These are phyloP conservation scores for Colletotrichum gigasporum DNA, from an alignment of 2,329 filamentous ascomycete genomes.

Conservation along the genomic window DNA sequence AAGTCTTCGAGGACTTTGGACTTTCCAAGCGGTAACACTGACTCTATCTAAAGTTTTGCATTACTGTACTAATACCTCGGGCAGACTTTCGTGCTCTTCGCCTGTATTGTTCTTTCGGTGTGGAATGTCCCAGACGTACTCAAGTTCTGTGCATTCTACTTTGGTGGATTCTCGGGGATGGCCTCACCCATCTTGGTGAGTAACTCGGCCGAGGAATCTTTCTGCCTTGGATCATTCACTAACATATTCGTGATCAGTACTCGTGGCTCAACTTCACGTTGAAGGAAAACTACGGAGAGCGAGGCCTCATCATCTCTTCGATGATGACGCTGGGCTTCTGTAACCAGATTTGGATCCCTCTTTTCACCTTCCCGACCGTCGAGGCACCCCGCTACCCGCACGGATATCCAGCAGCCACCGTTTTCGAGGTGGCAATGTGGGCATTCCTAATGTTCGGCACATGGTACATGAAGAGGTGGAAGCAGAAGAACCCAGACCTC, in stretches of 20 bases:
- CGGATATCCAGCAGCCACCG: conserved; percentile 38
- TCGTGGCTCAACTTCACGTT: conserved; percentile 44
- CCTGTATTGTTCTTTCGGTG: conserved; percentile 38
- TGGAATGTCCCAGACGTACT: conserved; percentile 41
- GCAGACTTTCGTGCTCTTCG: conserved; percentile 37
- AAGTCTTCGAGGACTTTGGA: conserved; percentile 39
- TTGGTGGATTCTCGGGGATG: conserved; percentile 41
- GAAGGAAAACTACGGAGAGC: conserved; percentile 43
- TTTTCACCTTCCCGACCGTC: conserved; percentile 40
- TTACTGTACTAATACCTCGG: neutral
- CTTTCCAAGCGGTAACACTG: conserved; percentile 34
- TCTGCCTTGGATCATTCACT: neutral
- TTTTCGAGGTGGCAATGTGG: conserved; percentile 40
- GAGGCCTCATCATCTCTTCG: conserved; percentile 42
- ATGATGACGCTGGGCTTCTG: conserved; percentile 47
- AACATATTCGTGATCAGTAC: conserved; percentile 30
- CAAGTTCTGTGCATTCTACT: conserved; percentile 43
- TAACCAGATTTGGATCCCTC: conserved; percentile 40
- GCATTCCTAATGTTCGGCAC: conserved; percentile 37
- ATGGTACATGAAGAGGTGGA: conserved; percentile 40
- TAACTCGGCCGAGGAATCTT: neutral
- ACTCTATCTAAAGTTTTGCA: fast-evolving
- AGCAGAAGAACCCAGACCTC: conserved; percentile 33
- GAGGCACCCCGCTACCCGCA: conserved; percentile 38
- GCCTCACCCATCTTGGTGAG: conserved; percentile 38